Evolutionary conservation across 176 grass and related monocot genomes (phyloP), one percentile per base, ranked within the genome.

Genomic region (Carex littledalei): DNA sequence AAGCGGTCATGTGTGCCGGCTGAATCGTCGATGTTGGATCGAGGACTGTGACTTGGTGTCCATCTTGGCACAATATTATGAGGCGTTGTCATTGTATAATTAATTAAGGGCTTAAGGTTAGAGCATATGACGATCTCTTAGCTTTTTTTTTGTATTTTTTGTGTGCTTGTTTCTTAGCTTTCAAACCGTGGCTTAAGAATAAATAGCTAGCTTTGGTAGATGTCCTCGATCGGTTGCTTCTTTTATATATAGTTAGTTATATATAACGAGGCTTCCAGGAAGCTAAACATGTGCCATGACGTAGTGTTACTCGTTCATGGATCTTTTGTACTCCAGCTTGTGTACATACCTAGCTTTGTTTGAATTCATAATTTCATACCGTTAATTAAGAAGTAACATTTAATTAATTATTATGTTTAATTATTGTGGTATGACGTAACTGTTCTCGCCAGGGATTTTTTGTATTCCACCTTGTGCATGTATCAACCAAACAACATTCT

Each of bases 51-150:
- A 68, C 83, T 94, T 18, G 90, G 92, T 32, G 71, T 92, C 94
- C 94, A 94, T 87, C 92, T 86, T 26, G 92, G 92, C 84, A 94
- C 94, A 16, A 24, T 65, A 1, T 79, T 9, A 78, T 84, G 3
- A 15, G 82, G 6, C 10, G 78, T 39, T 52, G 22, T 54, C 58
- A 64, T 74, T 62, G 81, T 84, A 32, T 76, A 1, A 67, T 87
- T 39, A 39, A 29, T 29, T 29, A 29, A 26, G 26, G 26, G 26
- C 26, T 26, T 26, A 26, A 91, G 89, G 31, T 1, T 26, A 76
- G 21, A 78, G 22, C 24, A 15, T 78, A 5, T 32, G 1, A 8
- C 24, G 16, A 45, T 45, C 11, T 69, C 32, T 69, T 69, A 71
- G 67, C 67, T 45, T 43, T 29, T 29, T 29, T 29, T 1, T 71